These are phyloP conservation scores for Grigorovia yakushimaensis DNA, from an alignment of 805 yeast species.

Conservation along the genomic window DNA sequence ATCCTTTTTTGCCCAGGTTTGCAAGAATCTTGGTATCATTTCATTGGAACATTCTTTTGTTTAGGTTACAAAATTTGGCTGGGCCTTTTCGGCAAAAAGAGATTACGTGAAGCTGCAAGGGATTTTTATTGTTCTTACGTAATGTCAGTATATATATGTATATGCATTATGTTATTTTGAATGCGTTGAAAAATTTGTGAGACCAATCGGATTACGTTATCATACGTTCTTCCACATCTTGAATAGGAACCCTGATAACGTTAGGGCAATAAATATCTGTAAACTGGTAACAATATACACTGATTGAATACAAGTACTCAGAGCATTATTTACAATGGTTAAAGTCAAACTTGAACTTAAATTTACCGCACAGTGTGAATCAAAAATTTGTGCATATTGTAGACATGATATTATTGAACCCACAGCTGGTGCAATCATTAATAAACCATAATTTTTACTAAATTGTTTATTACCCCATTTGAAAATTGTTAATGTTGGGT, in stretches of 20 bases:
- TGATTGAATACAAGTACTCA: constrained; percentile 13
- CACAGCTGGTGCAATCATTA: constrained; percentile 80
- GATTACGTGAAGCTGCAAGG: not conserved
- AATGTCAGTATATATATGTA: not conserved
- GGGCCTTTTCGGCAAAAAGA: not conserved
- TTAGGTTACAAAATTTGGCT: not conserved
- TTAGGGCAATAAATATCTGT: constrained; percentile 8
- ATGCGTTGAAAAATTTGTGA: not conserved
- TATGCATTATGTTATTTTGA: not conserved
- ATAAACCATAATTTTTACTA: constrained; percentile 89
- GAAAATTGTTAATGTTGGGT: constrained; percentile 73
- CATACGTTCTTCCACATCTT: constrained; percentile 7
- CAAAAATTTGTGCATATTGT: constrained; percentile 57
- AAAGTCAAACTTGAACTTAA: too few relatives aligned
- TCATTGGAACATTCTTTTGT: too few relatives aligned
- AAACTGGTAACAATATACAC: constrained; percentile 10
- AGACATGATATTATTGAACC: constrained; percentile 65
- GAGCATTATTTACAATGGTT: constrained; percentile 2
- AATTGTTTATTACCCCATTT: constrained; percentile 83
- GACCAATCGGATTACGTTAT: not conserved
- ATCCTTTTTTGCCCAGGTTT: too few relatives aligned
- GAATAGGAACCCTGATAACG: constrained; percentile 7
- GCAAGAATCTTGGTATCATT: too few relatives aligned
- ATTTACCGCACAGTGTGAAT: constrained; percentile 33
- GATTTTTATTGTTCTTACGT: not conserved